Conservation (phyloP, 805 yeast species). For the Kurtzmaniella fragi region DNA sequence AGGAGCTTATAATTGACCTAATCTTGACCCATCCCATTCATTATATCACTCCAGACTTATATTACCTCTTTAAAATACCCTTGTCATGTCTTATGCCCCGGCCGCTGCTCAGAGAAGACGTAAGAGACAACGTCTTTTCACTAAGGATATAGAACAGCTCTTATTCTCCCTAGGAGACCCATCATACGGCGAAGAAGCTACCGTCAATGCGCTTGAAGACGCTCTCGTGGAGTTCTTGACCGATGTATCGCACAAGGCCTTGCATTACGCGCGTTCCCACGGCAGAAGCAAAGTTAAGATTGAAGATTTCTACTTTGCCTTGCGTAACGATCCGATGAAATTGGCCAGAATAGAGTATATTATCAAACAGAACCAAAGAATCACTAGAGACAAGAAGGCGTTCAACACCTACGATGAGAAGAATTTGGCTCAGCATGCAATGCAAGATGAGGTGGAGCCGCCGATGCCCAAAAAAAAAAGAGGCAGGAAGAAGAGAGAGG, state of each 20-base stretch:
- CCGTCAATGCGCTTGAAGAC: constrained; percentile 36
- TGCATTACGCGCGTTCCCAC: constrained; percentile 30
- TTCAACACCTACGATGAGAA: constrained; percentile 27
- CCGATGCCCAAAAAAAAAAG: not conserved
- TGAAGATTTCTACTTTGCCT: constrained; percentile 38
- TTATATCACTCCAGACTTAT: no score
- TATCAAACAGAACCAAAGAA: constrained; percentile 30
- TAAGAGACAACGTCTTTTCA: constrained; percentile 32
- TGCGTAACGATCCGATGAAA: constrained; percentile 38
- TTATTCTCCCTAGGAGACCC: constrained; percentile 39
- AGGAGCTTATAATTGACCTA: no score
- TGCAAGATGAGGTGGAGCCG: constrained; percentile 2
- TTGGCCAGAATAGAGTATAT: constrained; percentile 37
- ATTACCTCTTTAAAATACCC: no score
- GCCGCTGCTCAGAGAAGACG: constrained; percentile 12
- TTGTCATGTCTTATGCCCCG: not conserved
- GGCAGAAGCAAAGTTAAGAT: constrained; percentile 35
- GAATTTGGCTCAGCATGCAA: constrained; percentile 1
- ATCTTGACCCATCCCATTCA: no score
- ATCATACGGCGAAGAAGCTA: constrained; percentile 33
- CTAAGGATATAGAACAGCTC: constrained; percentile 37
- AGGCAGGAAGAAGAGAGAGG: not conserved
- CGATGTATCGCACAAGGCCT: constrained; percentile 29
- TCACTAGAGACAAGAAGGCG: constrained; percentile 36
- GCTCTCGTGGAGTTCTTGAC: constrained; percentile 30